Evolutionary conservation across 345 rosid genomes (phyloP).

Genomic region (Eutrema japonicum): DNA sequence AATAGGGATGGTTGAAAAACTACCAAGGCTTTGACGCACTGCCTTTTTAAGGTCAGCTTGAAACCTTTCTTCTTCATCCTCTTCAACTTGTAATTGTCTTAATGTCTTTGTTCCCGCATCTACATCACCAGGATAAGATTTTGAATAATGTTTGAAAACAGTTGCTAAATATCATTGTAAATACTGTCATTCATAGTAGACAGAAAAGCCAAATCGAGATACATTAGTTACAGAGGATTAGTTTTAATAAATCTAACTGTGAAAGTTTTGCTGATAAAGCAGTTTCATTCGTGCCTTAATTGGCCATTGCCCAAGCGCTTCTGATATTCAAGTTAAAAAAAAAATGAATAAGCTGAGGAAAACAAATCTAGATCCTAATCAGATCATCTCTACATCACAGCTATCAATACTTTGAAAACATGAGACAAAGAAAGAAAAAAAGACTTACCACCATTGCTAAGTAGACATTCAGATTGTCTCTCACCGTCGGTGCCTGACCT

Average conservation of each 20-base stretch:
- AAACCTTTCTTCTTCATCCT: slow-evolving; percentile 91
- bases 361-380: slow-evolving; percentile 1
- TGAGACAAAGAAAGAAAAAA: slow-evolving; percentile 18
- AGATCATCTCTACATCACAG: not conserved
- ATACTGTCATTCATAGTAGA: slow-evolving; percentile 13
- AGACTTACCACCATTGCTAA: slow-evolving; percentile 48
- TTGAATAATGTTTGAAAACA: slow-evolving; percentile 19
- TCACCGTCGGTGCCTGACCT: slow-evolving; percentile 35
- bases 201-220: slow-evolving; percentile 8
- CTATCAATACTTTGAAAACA: slow-evolving; percentile 7
- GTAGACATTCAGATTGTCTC: slow-evolving; percentile 42
- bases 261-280: slow-evolving; percentile 4
- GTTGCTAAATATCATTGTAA: slow-evolving; percentile 5
- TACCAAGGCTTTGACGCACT: slow-evolving; percentile 93
- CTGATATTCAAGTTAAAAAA: slow-evolving; percentile 12
- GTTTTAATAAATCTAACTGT: slow-evolving; percentile 6
- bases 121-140: slow-evolving; percentile 44
- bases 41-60: slow-evolving; percentile 90
- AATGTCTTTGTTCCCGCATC: slow-evolving; percentile 66
- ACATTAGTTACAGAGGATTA: slow-evolving; percentile 14
- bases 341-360: slow-evolving; percentile 2
- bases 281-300: slow-evolving; percentile 13
- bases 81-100: slow-evolving; percentile 79
- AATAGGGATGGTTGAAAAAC: slow-evolving; percentile 24
- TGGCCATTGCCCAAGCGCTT: not conserved